Evolutionary conservation across 208 protist species (phyloP).

Genomic region (Trypanosoma theileri): DNA sequence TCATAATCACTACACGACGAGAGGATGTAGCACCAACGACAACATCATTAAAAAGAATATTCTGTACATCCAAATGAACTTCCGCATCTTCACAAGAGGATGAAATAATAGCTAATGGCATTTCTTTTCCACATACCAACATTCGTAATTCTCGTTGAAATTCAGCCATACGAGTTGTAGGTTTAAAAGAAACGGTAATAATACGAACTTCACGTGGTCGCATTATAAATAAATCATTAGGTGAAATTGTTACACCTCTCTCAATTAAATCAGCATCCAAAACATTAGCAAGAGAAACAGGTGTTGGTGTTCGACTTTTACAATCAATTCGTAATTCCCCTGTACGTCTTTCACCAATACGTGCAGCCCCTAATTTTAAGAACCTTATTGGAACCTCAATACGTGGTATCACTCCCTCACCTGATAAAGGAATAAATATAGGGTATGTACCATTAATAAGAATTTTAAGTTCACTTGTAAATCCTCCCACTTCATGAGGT

Average conservation of each 20-base stretch:
- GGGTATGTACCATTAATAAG: conserved; percentile 92
- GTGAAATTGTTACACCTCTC: conserved; percentile 68
- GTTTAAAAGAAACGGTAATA: conserved; percentile 80
- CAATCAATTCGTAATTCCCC: conserved; percentile 87
- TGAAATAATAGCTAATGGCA: conserved; percentile 83
- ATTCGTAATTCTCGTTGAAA: conserved; percentile 90
- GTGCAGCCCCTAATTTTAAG: conserved; percentile 83
- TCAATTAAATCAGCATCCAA: conserved; percentile 58
- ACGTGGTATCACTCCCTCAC: conserved; percentile 90
- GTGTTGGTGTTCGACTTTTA: conserved; percentile 70
- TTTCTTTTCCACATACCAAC: conserved; percentile 83
- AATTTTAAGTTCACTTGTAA: conserved; percentile 91
- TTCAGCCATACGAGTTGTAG: conserved; percentile 80
- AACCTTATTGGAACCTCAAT: conserved; percentile 87
- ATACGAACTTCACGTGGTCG: conserved; percentile 76
- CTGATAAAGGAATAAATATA: conserved; percentile 72
- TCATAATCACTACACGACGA: conserved; percentile 90
- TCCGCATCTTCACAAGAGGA: conserved; percentile 94
- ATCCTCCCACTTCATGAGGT: conserved; percentile 78
- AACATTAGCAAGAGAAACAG: conserved; percentile 74
- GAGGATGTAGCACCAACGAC: conserved; percentile 77
- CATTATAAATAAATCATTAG: conserved; percentile 50
- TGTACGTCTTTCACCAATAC: conserved; percentile 70
- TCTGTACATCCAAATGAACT: conserved; percentile 91
- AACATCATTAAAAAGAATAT: conserved; percentile 91